These are phyloP conservation scores for Polytrichum commune DNA, from an alignment of 225 moss, liverwort and hornwort species.

Conservation along the genomic window DNA sequence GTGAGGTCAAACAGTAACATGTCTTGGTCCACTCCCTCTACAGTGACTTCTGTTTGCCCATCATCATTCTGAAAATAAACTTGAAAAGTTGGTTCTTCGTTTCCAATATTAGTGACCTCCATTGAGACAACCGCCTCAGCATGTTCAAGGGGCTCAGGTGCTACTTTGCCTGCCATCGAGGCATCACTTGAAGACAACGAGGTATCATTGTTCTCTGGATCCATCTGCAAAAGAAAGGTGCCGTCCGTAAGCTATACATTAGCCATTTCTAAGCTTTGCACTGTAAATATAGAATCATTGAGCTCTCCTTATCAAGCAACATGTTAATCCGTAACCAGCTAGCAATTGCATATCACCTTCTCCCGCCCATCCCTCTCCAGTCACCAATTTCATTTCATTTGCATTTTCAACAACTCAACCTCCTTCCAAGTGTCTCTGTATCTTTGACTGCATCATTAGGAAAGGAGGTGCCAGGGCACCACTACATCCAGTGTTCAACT, in stretches of 20 bases:
- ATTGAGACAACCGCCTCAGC: slow-evolving; percentile 20
- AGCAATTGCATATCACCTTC: too few species aligned
- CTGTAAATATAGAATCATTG: too few species aligned
- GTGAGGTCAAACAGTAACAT: slow-evolving; percentile 76
- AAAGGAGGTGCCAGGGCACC: too few species aligned
- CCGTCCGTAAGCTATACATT: not conserved
- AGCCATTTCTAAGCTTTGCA: not conserved
- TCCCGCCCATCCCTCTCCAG: too few species aligned
- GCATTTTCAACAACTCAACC: too few species aligned
- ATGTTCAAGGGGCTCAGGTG: slow-evolving; percentile 43
- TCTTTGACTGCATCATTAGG: too few species aligned
- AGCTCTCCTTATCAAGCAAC: too few species aligned
- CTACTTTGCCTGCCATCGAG: slow-evolving; percentile 46
- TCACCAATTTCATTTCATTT: too few species aligned
- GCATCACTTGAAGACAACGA: slow-evolving; percentile 54
- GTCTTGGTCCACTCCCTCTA: slow-evolving; percentile 76
- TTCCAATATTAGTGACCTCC: slow-evolving; percentile 28
- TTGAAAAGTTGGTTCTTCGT: slow-evolving; percentile 40
- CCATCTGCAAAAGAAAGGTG: slow-evolving; percentile 33
- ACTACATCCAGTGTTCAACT: too few species aligned
- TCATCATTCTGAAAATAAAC: slow-evolving; percentile 56
- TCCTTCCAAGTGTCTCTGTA: too few species aligned
- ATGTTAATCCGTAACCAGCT: too few species aligned
- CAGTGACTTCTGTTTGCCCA: slow-evolving; percentile 67
- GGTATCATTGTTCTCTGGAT: slow-evolving; percentile 37